Conservation (phyloP, 2,329 filamentous ascomycete genomes). For the Trichoderma guizhouense region DNA sequence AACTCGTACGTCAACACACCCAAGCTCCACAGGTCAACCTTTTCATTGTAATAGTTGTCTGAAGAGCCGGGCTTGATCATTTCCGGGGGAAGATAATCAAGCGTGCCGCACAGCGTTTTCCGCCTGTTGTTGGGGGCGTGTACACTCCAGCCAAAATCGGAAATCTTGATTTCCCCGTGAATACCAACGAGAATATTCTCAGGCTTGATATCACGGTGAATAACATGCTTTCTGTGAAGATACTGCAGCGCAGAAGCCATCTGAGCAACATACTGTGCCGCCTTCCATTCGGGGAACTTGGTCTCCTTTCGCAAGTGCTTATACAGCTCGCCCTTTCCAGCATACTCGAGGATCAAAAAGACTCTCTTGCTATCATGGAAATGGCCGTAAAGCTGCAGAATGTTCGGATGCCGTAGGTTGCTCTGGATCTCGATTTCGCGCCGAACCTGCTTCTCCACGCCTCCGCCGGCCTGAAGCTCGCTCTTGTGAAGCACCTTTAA, state of each 20-base stretch:
- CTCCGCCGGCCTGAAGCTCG: slow-evolving; percentile 67
- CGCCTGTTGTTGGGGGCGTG: slow-evolving; percentile 93
- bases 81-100: slow-evolving; percentile 96
- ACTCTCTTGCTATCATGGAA: slow-evolving; percentile 71
- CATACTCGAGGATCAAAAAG: slow-evolving; percentile 70
- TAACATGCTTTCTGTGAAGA: slow-evolving; percentile 33
- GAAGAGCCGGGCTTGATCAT: slow-evolving; percentile 82
- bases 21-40: slow-evolving; percentile 94
- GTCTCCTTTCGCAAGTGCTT: slow-evolving; percentile 66
- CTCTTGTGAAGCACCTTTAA: slow-evolving; percentile 70
- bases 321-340: slow-evolving; percentile 63
- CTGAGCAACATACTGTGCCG: slow-evolving; percentile 69
- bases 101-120: slow-evolving; percentile 93
- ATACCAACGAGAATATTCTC: slow-evolving; percentile 69
- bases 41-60: slow-evolving; percentile 90
- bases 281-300: slow-evolving; percentile 65
- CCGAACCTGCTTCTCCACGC: slow-evolving; percentile 68
- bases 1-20: slow-evolving; percentile 97
- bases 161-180: slow-evolving; percentile 97
- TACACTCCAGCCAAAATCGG: slow-evolving; percentile 97
- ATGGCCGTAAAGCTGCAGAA: slow-evolving; percentile 62
- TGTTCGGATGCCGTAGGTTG: slow-evolving; percentile 66
- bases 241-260: slow-evolving; percentile 50
- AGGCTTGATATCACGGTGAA: slow-evolving; percentile 62
- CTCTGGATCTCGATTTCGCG: slow-evolving; percentile 73